Percentiles rank a stretch among this genome's conserved stretches.
Evolutionary conservation across 176 grass and related monocot genomes (phyloP).

Genomic region (Elymus sibiricus): DNA sequence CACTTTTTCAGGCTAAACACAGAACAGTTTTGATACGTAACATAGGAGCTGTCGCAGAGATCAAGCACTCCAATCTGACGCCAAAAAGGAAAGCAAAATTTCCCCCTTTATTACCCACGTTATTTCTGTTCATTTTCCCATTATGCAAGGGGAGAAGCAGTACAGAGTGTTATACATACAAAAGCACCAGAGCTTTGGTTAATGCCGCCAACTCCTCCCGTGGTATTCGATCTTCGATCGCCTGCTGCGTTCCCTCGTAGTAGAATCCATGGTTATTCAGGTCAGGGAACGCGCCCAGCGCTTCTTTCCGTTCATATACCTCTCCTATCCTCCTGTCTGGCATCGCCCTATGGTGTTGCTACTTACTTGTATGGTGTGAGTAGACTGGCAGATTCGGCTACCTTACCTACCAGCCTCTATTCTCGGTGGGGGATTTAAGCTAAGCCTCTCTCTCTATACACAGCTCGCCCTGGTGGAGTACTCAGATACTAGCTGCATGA

Average conservation of each 20-base stretch:
- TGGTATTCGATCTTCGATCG: neutral
- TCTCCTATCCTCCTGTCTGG: slow-evolving; percentile 10
- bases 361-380: slow-evolving; percentile 28
- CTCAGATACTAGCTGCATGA: slow-evolving; percentile 82
- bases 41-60: neutral
- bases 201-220: slow-evolving; percentile 16
- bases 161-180: slow-evolving; percentile 43
- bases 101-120: slow-evolving; percentile 24
- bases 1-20: too few species aligned
- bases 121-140: slow-evolving; percentile 17
- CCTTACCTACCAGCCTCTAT: slow-evolving; percentile 39
- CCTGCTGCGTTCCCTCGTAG: neutral
- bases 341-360: slow-evolving; percentile 24
- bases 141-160: slow-evolving; percentile 27
- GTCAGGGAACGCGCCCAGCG: slow-evolving; percentile 36
- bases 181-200: slow-evolving; percentile 34
- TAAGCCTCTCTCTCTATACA: slow-evolving; percentile 60
- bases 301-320: neutral
- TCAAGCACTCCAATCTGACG: neutral
- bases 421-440: slow-evolving; percentile 26
- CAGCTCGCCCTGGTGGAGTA: slow-evolving; percentile 81
- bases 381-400: slow-evolving; percentile 26
- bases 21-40: too few species aligned
- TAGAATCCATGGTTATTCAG: slow-evolving; percentile 9
- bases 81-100: slow-evolving; percentile 4